These are phyloP conservation scores for Ceratocystis albifundus DNA, from an alignment of 2,329 filamentous ascomycete species.

Conservation along the genomic window DNA sequence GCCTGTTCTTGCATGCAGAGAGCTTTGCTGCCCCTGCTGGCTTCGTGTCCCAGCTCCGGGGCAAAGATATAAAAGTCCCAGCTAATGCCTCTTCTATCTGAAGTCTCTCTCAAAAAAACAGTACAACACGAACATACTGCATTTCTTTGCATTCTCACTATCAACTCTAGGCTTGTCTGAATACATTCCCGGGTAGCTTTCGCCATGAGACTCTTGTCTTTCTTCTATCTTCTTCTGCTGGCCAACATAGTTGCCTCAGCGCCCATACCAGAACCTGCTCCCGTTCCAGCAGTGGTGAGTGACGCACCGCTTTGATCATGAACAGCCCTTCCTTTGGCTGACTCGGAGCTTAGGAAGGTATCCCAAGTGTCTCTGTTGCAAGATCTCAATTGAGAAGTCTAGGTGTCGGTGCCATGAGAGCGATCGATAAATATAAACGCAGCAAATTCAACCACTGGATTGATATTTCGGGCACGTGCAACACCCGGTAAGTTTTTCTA, in stretches of 20 bases:
- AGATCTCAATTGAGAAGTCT: slow-evolving; percentile 46
- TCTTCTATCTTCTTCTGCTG: slow-evolving; percentile 26
- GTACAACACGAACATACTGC: not conserved
- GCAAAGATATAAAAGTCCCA: not conserved
- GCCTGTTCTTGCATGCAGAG: not conserved
- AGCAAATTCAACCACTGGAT: slow-evolving; percentile 62
- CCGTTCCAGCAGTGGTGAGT: slow-evolving; percentile 25
- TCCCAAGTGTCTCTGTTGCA: slow-evolving; percentile 49
- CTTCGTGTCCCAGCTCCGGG: not conserved
- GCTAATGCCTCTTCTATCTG: not conserved
- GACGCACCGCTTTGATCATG: not conserved
- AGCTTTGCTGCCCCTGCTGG: not conserved
- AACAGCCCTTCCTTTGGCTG: not conserved
- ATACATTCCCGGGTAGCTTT: not conserved
- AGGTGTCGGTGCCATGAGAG: slow-evolving; percentile 44
- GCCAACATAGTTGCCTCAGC: slow-evolving; percentile 27
- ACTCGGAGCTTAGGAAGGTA: slow-evolving; percentile 38
- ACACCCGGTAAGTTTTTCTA: slow-evolving; percentile 44
- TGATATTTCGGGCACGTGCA: slow-evolving; percentile 53
- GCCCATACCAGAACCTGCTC: slow-evolving; percentile 27
- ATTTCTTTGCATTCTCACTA: not conserved
- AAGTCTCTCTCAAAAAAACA: not conserved
- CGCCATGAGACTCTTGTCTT: slow-evolving; percentile 30
- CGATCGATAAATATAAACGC: slow-evolving; percentile 50
- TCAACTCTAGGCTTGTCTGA: not conserved